Base-by-base conservation (phyloP, 768 basidiomycete species). In the Pleurotus cornucopiae region DNA sequence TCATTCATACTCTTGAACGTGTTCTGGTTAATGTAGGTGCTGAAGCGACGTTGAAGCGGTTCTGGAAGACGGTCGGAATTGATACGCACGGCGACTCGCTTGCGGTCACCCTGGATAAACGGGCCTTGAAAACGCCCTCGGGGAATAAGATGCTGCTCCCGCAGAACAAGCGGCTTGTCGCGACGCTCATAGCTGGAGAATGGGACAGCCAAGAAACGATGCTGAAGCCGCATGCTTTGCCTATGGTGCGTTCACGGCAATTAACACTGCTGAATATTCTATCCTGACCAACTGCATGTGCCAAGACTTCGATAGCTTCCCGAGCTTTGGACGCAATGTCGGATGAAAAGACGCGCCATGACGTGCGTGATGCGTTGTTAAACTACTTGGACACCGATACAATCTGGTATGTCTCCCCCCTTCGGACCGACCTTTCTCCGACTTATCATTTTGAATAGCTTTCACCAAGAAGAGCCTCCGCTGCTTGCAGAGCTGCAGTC, bases 321-420 rank as follows among this genome's bases (percentile, higher is more conserved):
- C 76, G 95, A 63, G 96, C 95, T 5, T 81, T 97, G 44, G 97
- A 99, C 68, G 79, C 82, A 1, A 76, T 95, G 62, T 65, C 73
- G 14, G 80, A 90, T 53, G 72, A 78, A 49, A 64, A 69, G 20
- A 82, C 81, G 14, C 77, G 87, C 23, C 64, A 67, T 13, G 79
- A 89, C 55, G 88, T 94, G 16, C 80, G 82, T 34, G 76, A 80
- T 21, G 78, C 84, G 9, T 71, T 98, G 43, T 70, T 97, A 43
- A 81, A 84, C 56, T 98, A 97, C 70, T 73, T 98, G 26, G 91
- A 97, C 65, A 98, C 96, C 2, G 97, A 99, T 68, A 94, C 97
- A 1, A 82, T 97, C 58, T 94, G 91, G 93, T 91, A 55, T 74
- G 65, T 18, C 18, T 18, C 21, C 40, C 6, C 4, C 38, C 51